Conservation (phyloP, 768 basidiomycete genomes). For the Boletus bicolor region DNA sequence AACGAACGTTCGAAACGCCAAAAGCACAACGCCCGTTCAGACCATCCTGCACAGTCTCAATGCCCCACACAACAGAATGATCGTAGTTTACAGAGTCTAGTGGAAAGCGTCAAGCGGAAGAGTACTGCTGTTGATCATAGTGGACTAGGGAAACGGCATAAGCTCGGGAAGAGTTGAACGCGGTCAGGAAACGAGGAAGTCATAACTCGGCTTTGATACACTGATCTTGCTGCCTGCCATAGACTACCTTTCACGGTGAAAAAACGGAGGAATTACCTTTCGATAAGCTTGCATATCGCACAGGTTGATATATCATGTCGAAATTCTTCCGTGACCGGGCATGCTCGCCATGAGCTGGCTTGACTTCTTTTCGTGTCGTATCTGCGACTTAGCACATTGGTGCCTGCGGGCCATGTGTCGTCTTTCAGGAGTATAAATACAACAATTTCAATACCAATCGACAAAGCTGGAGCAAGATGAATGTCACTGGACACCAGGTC, state of each 20-base stretch:
- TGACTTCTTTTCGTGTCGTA: neutral
- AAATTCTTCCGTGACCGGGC: neutral
- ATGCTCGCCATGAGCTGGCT: neutral
- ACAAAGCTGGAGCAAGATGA: neutral
- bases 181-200: neutral
- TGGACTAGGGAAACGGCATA: conserved; percentile 40
- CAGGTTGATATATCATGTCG: neutral
- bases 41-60: neutral
- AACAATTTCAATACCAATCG: neutral
- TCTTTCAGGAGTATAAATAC: neutral
- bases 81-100: conserved; percentile 58
- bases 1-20: conserved; percentile 77
- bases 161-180: conserved; percentile 20
- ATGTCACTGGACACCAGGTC: neutral
- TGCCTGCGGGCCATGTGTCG: neutral
- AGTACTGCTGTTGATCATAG: conserved; percentile 35
- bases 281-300: neutral
- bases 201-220: neutral
- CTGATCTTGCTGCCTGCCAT: neutral
- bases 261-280: neutral
- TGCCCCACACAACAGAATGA: conserved; percentile 2
- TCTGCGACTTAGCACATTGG: neutral
- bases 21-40: conserved; percentile 29
- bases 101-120: conserved; percentile 87
- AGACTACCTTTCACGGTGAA: neutral